Base-by-base conservation (phyloP, 2,329 filamentous ascomycete genomes). In the Neodidymelliopsis sp. region DNA sequence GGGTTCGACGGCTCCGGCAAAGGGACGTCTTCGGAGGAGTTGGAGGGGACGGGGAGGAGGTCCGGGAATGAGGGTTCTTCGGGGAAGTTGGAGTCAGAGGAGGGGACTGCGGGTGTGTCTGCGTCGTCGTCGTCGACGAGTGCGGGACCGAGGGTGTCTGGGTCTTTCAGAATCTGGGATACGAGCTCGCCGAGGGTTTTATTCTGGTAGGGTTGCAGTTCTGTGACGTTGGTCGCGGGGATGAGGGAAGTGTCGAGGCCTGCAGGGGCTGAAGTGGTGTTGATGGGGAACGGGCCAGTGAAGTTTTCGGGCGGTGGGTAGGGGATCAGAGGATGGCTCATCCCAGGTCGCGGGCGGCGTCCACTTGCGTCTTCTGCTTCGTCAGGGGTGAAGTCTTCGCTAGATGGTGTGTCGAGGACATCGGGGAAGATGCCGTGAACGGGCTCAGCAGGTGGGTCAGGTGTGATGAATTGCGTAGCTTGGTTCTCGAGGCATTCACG, bases 181-280 rank as follows among this genome's bases (percentile, higher is more conserved):
- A 49, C 29, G 4, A 49, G 39, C 47, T 49, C 40, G 35, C 40
- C 41, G 10, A 50, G 36, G 3, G 47, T 50, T 11, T 50, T 40
- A 12, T 50, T 41, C n/a, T 38, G 18, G 11, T 50, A 50, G 2
- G 47, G 47, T 5, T 31, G 41, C 5, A 50, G 6, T n/a, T 38
- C 34, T 10, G 18, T 31, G 2, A 8, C 1, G 20, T 41, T 24
- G 10, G 5, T 24, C 6, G 13, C 16, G 3, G 20, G 25, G 11
- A 6, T 12, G 37, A 35, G 6, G 18, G 37, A 35, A 4, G 18
- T 13, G 19, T 43, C 35, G 11, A 5, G 4, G 11, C 30, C 11
- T 10, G 7, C 7, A 13, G 25, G 25, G 6, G 18, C 12, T 22
- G 1, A 13, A 2, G 37, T 24, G 1, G 22, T 20, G 10, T 43